Conservation (phyloP, 306 rosid species). For the Cicer chorassanicum region DNA sequence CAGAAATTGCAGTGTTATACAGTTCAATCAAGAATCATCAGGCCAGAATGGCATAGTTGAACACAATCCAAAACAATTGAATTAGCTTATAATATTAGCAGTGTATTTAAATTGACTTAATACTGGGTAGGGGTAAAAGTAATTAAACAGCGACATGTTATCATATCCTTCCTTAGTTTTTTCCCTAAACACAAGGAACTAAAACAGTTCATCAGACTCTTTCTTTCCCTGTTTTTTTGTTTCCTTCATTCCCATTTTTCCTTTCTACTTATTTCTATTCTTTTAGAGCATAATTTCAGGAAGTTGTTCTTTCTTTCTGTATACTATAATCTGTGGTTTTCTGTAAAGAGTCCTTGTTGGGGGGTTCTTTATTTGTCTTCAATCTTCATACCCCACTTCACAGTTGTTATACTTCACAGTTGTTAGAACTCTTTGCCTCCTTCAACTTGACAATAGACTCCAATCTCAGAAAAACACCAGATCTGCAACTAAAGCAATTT, state of each 20-base stretch:
- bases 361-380: conserved; percentile 1
- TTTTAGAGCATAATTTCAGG: conserved; percentile 42
- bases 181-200: conserved; percentile 57
- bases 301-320: conserved; percentile 43
- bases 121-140: too few species aligned
- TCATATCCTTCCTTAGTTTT: conserved; percentile 55
- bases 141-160: too few species aligned
- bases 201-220: conserved; percentile 44
- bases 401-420: too few species aligned
- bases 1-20: conserved; percentile 11
- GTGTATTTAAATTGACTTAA: too few species aligned
- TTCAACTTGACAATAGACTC: too few species aligned
- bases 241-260: conserved; percentile 41
- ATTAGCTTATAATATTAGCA: too few species aligned
- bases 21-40: conserved; percentile 29
- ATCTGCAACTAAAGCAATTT: too few species aligned
- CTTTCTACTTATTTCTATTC: not conserved
- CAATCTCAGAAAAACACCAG: too few species aligned
- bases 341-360: too few species aligned
- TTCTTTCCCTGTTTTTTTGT: conserved; percentile 49
- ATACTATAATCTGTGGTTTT: too few species aligned
- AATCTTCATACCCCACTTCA: not conserved
- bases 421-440: too few species aligned
- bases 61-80: conserved; percentile 2
- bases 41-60: conserved; percentile 26